Conservation (phyloP, 2,329 filamentous ascomycete species). For the Chaetomiaceae sp. region DNA sequence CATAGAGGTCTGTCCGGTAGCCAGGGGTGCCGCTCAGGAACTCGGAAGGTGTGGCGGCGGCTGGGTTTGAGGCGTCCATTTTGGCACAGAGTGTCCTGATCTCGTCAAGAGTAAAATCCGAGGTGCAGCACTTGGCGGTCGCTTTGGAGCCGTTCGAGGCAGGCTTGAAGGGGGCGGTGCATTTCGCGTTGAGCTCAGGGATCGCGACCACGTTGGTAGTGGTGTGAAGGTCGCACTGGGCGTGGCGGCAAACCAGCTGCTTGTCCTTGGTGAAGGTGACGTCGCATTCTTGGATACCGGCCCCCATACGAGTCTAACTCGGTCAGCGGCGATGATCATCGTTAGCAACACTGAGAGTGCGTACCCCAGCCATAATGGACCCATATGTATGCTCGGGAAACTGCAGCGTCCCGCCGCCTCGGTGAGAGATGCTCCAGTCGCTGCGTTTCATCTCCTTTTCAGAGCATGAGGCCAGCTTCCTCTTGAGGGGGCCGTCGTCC, state of each 20-base stretch:
- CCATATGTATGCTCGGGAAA: slow-evolving; percentile 62
- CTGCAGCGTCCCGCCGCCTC: slow-evolving; percentile 57
- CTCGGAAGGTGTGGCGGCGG: slow-evolving; percentile 52
- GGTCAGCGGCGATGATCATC: too few relatives aligned
- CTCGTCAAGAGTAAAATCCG: slow-evolving; percentile 64
- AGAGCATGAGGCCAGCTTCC: slow-evolving; percentile 54
- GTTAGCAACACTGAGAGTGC: too few relatives aligned
- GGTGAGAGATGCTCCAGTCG: slow-evolving; percentile 58
- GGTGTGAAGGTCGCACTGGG: slow-evolving; percentile 63
- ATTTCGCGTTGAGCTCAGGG: slow-evolving; percentile 61
- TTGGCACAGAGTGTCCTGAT: slow-evolving; percentile 65
- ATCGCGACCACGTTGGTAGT: slow-evolving; percentile 63
- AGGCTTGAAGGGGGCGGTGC: slow-evolving; percentile 57
- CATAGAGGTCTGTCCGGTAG: slow-evolving; percentile 64
- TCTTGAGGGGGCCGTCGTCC: slow-evolving; percentile 56
- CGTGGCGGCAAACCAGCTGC: slow-evolving; percentile 64
- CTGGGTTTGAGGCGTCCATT: slow-evolving; percentile 61
- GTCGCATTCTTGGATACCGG: slow-evolving; percentile 64
- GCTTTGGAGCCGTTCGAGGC: slow-evolving; percentile 49
- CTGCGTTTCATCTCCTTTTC: slow-evolving; percentile 50
- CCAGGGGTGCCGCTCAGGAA: slow-evolving; percentile 55
- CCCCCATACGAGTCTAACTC: slow-evolving; percentile 59
- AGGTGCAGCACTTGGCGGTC: slow-evolving; percentile 64
- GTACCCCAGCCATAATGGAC: slow-evolving; percentile 52
- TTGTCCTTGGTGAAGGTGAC: slow-evolving; percentile 62